Conservation (phyloP, 1,284 basidiomycete genomes). For the Fomitopsis pinicola region DNA sequence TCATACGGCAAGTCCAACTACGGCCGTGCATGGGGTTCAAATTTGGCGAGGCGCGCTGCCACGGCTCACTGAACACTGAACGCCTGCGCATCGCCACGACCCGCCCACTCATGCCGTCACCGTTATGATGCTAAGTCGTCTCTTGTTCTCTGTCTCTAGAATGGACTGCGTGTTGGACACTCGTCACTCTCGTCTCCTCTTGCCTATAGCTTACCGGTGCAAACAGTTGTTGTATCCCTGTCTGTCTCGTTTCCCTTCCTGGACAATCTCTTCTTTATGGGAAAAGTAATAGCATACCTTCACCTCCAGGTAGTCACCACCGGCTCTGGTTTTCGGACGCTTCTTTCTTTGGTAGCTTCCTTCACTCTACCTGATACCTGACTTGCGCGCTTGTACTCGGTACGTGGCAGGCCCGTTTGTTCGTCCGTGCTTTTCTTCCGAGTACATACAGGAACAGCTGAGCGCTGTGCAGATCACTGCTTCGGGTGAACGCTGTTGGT, state of each 20-base stretch:
- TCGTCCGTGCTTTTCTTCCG: background rate
- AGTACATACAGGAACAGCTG: background rate
- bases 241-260: background rate
- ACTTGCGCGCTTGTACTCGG: background rate
- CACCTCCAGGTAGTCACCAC: background rate
- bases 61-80: background rate
- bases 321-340: background rate
- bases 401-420: background rate
- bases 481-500: background rate
- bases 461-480: background rate
- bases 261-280: conserved; percentile 2
- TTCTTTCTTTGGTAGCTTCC: background rate
- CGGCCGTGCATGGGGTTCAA: background rate
- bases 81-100: background rate
- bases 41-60: background rate
- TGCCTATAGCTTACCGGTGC: conserved; percentile 3
- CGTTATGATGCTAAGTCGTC: conserved; percentile 1
- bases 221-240: conserved; percentile 1
- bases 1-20: conserved; percentile 2
- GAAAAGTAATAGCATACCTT: conserved; percentile 4
- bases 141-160: background rate
- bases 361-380: conserved; percentile 1
- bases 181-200: background rate
- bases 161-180: conserved; percentile 4
- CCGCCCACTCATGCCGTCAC: background rate